Base-by-base conservation (phyloP, 2,329 filamentous ascomycete genomes). In the Waltergamsia citrina region DNA sequence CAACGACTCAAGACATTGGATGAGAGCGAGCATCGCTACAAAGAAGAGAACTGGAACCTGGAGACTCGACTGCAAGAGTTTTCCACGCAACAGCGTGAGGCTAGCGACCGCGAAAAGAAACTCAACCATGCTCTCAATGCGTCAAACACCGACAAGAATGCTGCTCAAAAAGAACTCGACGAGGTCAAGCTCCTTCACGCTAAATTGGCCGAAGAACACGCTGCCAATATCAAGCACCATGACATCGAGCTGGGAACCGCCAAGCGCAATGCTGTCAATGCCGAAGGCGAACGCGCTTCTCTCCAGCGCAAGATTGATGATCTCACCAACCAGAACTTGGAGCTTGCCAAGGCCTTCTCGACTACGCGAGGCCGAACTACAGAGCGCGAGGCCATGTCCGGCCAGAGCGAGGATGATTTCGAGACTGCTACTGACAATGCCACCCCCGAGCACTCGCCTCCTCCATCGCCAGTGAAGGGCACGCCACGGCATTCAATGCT, bases 41-140 rank as follows among this genome's bases (percentile, higher is more conserved):
- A 95, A 60, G 92, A 98, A 51, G 92, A 96, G 57, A 98, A 96
- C 54, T 98, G 92, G 92, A 90, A 84, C 42, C 71, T 98, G 24
- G 92, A 98, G 57, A 94, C 88, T 0, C 85, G 87, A 47, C 72
- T 93, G 16, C 92, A 94, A 48, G 88, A 96, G 42, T 67, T 90
- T 27, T 71, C 83, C 34, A 72, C 81, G 7, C 69, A 74, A 12
- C 73, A 82, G 41, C 85, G 80, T 51, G 85, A 94, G 30, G 74
- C 83, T 1, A 67, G 78, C 11, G 87, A 92, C 50, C 81, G 82
- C 40, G 87, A 95, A 56, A 84, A 86, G 56, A 84, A 84, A 53
- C 69, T 95, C 26, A 78, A 71, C 11, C 81, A 87, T 48, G 72
- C 69, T 32, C 65, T 98, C 33, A 83, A 78, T 38, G 47, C 76